Evolutionary conservation across 768 basidiomycete species (phyloP), one percentile per base, ranked within the genome.

Genomic region (Kwoniella dejecticola): DNA sequence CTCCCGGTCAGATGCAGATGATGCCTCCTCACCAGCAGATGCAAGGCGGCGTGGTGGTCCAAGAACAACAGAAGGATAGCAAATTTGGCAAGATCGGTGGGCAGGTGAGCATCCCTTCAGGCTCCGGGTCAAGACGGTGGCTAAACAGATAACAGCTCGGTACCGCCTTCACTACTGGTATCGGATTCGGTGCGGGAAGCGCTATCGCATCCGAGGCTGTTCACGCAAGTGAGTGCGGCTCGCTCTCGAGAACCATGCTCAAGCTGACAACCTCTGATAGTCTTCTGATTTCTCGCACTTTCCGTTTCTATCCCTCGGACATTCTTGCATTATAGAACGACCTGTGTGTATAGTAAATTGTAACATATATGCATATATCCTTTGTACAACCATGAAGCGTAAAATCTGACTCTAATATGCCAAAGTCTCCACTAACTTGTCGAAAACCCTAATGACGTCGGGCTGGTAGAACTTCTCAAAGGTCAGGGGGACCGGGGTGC

Each of bases 391-490:
- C 42, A 29, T 46, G 42, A 2, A 10, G 13, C 24, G 33, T 19
- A 11, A 1, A 17, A 19, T 33, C 15, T 12, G n/a, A n/a, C 27
- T 13, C 40, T 61, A 79, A 64, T 76, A 95, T 26, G 83, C 79
- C 68, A 95, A 81, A 2, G 91, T 92, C 77, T 93, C 89, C 48
- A 94, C 82, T 11, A 94, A 81, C 23, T 86, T 89, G 72, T 95
- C 92, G 60, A 93, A 76, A 40, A 96, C 82, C 52, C 91, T 84
- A 64, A 97, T 82, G 1, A 88, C 82, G 74, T 96, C 93, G 0
- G 93, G 93, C 70, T 93, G 87, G 79, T 89, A 86, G 79, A 96
- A 95, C 79, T 90, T 93, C 81, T 97, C 93, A 70, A 85, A 96
- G 57, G 88, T 87, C 66, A 96, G 81, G 33, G 85, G 88, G 23